Evolutionary conservation across 169 alveolate species (phyloP), one percentile per base, ranked within the genome.

Genomic region (Eimeria falciformis): DNA sequence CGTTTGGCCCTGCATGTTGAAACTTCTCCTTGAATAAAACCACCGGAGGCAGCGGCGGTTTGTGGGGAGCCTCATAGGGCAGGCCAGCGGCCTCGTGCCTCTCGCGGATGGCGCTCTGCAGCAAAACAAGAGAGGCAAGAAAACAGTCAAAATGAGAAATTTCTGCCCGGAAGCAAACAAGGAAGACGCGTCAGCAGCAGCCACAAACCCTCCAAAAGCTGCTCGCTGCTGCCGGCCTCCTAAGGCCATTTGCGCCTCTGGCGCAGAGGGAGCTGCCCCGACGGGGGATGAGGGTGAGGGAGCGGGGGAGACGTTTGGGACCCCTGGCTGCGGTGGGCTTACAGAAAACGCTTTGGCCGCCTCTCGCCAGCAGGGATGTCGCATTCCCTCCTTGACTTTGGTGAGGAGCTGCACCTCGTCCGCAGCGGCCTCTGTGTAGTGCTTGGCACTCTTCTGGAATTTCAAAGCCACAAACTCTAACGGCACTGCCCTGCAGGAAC

Each of bases 401-500:
- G 93, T 89, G 45, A 89, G 89, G 23, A 89, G 93, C 55, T 89
- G 93, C 75, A 91, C 94, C 94, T 99, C 99, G 96, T 99, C 99
- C 83, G 97, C 97, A 27, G 99, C 99, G 25, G 99, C 99, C 91
- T 98, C 99, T 5, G 98, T 94, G 95, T 98, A 98, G 94, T 98
- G 98, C 85, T 95, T 97, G 18, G 99, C 99, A 69, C 99, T 96
- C 94, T 99, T 98, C 95, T 98, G 99, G 83, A 99, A 97, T 95
- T 99, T 99, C 81, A 99, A 96, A 27, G 99, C 99, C 78, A 98
- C 99, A 94, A 96, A 98, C 81, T 77, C 92, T 69, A 92, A 65
- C 21, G 94, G 93, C 23, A 50, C 83, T 4, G 94, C 88, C 29
- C 94, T 91, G 77, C 84, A 58, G 37, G 27, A 55, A 23, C 33